A percentile compares a stretch with the other conserved stretches of the same genome.
Conservation (phyloP, 2,329 filamentous ascomycete genomes). For the Fusarium compactum region DNA sequence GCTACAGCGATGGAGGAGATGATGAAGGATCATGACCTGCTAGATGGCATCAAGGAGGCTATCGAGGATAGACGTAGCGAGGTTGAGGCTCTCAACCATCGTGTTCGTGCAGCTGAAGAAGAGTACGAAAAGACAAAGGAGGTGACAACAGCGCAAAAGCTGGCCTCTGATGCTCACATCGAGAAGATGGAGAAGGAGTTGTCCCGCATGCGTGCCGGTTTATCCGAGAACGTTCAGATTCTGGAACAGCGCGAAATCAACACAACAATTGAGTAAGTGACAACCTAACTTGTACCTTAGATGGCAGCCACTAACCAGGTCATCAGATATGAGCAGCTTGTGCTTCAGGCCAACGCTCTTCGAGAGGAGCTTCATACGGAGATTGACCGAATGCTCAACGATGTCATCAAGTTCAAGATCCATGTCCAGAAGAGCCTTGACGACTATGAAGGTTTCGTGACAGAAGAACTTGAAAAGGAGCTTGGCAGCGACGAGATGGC, state of each 20-base stretch:
- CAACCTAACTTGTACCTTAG: background rate
- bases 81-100: constrained; percentile 90
- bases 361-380: constrained; percentile 98
- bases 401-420: constrained; percentile 98
- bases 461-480: constrained; percentile 91
- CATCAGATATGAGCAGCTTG: constrained; percentile 86
- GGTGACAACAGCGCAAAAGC: constrained; percentile 84
- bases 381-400: constrained; percentile 94
- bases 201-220: constrained; percentile 86
- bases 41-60: constrained; percentile 95
- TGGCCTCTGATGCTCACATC: constrained; percentile 91
- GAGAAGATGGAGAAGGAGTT: constrained; percentile 99
- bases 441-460: constrained; percentile 93
- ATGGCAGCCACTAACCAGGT: constrained; percentile 17
- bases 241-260: constrained; percentile 97
- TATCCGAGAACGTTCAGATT: constrained; percentile 88
- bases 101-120: constrained; percentile 87
- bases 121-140: constrained; percentile 96
- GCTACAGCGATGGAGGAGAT: constrained; percentile 86
- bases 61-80: constrained; percentile 96
- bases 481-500: constrained; percentile 72
- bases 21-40: constrained; percentile 92
- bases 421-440: constrained; percentile 93
- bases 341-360: constrained; percentile 82
- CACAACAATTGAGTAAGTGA: constrained; percentile 89